Evolutionary conservation across 371 early-diverging fungal genomes (phyloP).

Genomic region (Thermomucor indicae-seudaticae): DNA sequence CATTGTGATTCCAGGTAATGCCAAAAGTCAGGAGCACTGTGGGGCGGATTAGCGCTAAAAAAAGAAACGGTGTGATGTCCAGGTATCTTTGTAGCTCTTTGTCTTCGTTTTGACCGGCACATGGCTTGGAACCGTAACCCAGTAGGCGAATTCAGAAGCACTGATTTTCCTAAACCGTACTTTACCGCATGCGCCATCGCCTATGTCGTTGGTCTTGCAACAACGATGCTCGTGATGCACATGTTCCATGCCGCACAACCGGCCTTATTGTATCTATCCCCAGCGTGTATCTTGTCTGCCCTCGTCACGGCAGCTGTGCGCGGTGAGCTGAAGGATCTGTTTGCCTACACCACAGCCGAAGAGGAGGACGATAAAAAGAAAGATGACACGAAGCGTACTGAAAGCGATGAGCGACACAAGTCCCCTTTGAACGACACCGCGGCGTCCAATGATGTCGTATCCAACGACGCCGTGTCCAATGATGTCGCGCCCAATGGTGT

Average conservation of each 20-base stretch:
- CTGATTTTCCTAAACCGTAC: constrained; percentile 81
- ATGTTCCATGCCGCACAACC: constrained; percentile 97
- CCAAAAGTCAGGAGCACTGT: background rate
- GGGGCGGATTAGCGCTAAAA: background rate
- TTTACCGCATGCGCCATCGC: constrained; percentile 78
- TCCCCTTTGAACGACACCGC: too few relatives aligned
- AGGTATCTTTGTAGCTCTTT: constrained; percentile 90
- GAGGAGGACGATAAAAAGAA: constrained; percentile 46
- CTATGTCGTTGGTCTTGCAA: constrained; percentile 81
- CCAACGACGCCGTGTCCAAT: background rate
- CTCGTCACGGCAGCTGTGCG: constrained; percentile 75
- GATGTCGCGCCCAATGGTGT: constrained; percentile 1
- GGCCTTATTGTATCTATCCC: constrained; percentile 93
- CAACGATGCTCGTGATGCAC: constrained; percentile 94
- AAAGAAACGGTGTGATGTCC: background rate
- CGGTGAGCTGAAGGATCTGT: constrained; percentile 81
- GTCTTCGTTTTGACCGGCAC: constrained; percentile 85
- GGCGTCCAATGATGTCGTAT: background rate
- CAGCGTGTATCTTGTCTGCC: constrained; percentile 90
- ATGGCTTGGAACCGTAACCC: constrained; percentile 51
- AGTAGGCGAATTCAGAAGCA: constrained; percentile 47
- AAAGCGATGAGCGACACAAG: constrained; percentile 1
- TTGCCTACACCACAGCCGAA: constrained; percentile 72
- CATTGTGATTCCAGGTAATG: constrained; percentile 93
- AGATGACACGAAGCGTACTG: constrained; percentile 17